A percentile compares a stretch with the other conserved stretches of the same genome.
phyloP scores from a whole-genome alignment of 306 rosid species.

The Urtica urens region DNA sequence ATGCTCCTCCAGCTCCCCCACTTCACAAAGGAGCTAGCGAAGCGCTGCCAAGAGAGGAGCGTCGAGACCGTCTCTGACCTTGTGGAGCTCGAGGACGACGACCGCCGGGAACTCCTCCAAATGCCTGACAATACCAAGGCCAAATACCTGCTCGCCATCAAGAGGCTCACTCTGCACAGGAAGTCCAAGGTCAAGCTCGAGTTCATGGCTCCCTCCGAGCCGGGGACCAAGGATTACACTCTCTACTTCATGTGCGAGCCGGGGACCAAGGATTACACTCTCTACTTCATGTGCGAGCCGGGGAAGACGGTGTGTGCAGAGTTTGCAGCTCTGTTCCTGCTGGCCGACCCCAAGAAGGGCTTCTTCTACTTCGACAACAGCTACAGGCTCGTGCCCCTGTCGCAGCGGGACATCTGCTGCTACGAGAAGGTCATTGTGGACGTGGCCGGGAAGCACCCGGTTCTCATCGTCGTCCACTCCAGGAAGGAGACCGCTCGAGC shows the following conservation, averaged over 20 bases:
- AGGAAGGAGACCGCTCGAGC: constrained; percentile 95
- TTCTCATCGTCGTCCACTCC: constrained; percentile 91
- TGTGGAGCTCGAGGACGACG: constrained; percentile 84
- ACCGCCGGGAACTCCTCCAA: constrained; percentile 59
- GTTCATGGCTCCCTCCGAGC: constrained; percentile 60
- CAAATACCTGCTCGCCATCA: constrained; percentile 66
- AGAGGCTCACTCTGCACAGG: constrained; percentile 62
- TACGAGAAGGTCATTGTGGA: constrained; percentile 89
- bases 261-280: constrained; percentile 60
- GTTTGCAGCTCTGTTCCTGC: constrained; percentile 84
- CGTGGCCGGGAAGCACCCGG: constrained; percentile 93
- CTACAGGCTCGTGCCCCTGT: constrained; percentile 90
- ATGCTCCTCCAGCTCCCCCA: constrained; percentile 88
- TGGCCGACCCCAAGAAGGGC: constrained; percentile 61
- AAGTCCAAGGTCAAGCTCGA: constrained; percentile 65
- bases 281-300: constrained; percentile 77
- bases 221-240: constrained; percentile 54
- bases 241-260: constrained; percentile 84
- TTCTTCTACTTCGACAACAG: constrained; percentile 77
- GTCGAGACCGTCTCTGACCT: constrained; percentile 76
- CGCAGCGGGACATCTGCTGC: constrained; percentile 90
- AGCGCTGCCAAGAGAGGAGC: constrained; percentile 60
- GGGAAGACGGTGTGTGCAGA: constrained; percentile 80
- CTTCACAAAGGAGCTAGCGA: constrained; percentile 82
- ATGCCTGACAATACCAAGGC: constrained; percentile 70